A percentile compares a stretch with the other conserved stretches of the same genome.
These are phyloP conservation scores for Fusarium floridanum DNA, from an alignment of 2,329 filamentous ascomycete genomes.

Conservation along the genomic window DNA sequence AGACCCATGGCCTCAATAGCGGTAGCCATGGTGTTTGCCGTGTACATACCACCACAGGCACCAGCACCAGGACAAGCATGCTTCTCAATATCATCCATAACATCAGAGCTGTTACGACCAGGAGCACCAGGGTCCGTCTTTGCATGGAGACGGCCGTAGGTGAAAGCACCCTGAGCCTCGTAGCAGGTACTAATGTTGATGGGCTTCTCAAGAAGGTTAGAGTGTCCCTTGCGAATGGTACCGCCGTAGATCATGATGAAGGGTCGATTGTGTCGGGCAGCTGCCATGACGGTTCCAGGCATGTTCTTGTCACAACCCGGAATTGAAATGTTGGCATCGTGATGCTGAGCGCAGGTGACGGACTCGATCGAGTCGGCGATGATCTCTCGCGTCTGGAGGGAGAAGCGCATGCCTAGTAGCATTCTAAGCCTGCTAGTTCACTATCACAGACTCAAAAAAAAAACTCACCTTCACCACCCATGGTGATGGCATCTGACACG, in stretches of 20 bases:
- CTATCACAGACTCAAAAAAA: background rate
- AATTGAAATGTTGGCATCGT: slow-evolving; percentile 93
- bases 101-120: slow-evolving; percentile 78
- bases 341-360: slow-evolving; percentile 90
- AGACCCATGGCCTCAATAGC: slow-evolving; percentile 93
- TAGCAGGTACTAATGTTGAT: slow-evolving; percentile 93
- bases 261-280: slow-evolving; percentile 90
- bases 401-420: slow-evolving; percentile 86
- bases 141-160: slow-evolving; percentile 82
- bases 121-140: slow-evolving; percentile 71
- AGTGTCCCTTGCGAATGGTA: slow-evolving; percentile 90
- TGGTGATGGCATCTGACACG: slow-evolving; percentile 91
- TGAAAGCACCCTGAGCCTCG: slow-evolving; percentile 86
- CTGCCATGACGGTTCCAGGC: slow-evolving; percentile 92
- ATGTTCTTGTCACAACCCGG: slow-evolving; percentile 98
- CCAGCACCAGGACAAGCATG: slow-evolving; percentile 76
- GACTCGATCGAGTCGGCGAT: slow-evolving; percentile 96
- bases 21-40: slow-evolving; percentile 91
- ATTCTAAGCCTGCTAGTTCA: background rate
- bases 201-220: slow-evolving; percentile 77
- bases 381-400: slow-evolving; percentile 88
- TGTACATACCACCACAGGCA: slow-evolving; percentile 88
- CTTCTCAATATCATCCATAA: slow-evolving; percentile 84
- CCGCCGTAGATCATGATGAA: slow-evolving; percentile 97
- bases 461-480: slow-evolving; percentile 85